Evolutionary conservation across 2,329 filamentous ascomycete species (phyloP).

Genomic region (Sclerotinia minor): DNA sequence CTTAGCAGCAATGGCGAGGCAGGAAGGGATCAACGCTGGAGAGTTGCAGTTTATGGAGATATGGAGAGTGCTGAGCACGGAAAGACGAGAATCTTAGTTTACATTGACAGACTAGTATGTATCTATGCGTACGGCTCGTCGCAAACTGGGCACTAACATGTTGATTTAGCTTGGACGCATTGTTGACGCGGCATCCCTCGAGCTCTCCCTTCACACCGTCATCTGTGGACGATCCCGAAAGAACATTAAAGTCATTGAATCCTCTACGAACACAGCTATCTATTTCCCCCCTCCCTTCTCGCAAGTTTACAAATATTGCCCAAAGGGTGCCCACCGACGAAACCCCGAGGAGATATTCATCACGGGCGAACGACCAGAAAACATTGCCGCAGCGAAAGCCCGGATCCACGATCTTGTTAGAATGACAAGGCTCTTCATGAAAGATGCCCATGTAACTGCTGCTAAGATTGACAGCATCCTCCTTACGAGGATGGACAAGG

Average conservation of each 20-base stretch:
- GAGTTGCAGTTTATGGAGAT: conserved; percentile 92
- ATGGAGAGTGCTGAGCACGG: conserved; percentile 94
- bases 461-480: conserved; percentile 95
- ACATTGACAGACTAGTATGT: conserved; percentile 67
- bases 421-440: conserved; percentile 80
- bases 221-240: conserved; percentile 92
- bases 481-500: conserved; percentile 88
- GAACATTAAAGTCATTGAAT: conserved; percentile 98
- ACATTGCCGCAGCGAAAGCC: conserved; percentile 85
- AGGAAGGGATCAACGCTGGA: conserved; percentile 82
- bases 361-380: conserved; percentile 81
- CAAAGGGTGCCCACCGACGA: conserved; percentile 75
- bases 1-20: conserved; percentile 75
- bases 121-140: not conserved
- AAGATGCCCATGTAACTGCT: conserved; percentile 85
- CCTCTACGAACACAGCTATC: conserved; percentile 91
- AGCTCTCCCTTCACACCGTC: conserved; percentile 84
- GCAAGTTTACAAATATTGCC: conserved; percentile 85
- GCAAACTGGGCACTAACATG: conserved; percentile 42
- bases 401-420: conserved; percentile 84
- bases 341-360: conserved; percentile 92
- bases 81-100: conserved; percentile 92
- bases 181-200: conserved; percentile 78
- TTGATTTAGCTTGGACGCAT: conserved; percentile 62
- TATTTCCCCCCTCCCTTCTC: conserved; percentile 97